These are phyloP conservation scores for Phaeodactylum tricornutum DNA, from an alignment of 108 stramenopile species.

Conservation along the genomic window DNA sequence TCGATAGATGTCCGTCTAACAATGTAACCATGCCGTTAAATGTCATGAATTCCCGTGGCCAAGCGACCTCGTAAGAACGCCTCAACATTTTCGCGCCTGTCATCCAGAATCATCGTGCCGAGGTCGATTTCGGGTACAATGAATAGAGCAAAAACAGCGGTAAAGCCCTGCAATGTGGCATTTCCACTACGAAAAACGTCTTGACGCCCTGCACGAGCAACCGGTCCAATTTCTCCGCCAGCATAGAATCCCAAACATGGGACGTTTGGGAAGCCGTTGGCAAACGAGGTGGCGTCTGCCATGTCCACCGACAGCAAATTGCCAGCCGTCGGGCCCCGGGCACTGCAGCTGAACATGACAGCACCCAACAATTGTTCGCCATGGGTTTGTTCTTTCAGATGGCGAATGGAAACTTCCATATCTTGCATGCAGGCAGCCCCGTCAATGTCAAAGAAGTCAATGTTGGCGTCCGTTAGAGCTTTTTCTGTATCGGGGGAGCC, in stretches of 20 bases:
- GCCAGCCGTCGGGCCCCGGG: conserved; percentile 25
- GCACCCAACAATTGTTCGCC: conserved; percentile 36
- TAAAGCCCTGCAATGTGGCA: conserved; percentile 38
- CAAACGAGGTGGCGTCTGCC: conserved; percentile 41
- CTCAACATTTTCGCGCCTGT: too few relatives aligned
- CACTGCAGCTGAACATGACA: conserved; percentile 40
- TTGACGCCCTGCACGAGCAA: conserved; percentile 32
- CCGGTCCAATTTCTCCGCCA: conserved; percentile 46
- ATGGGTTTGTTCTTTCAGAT: conserved; percentile 17
- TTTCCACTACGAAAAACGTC: conserved; percentile 14
- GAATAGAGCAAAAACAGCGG: conserved; percentile 37
- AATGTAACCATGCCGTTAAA: too few relatives aligned
- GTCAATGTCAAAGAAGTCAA: conserved; percentile 37
- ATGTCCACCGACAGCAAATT: conserved; percentile 17
- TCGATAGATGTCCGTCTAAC: too few relatives aligned
- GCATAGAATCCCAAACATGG: conserved; percentile 48
- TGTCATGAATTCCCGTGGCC: too few relatives aligned
- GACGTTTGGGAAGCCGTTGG: conserved; percentile 24
- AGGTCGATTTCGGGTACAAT: too few relatives aligned
- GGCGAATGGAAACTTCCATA: conserved; percentile 23
- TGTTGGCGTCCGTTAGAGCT: conserved; percentile 21
- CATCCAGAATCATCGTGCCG: too few relatives aligned
- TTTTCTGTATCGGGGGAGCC: too few relatives aligned
- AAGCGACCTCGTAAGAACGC: too few relatives aligned
- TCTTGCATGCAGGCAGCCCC: conserved; percentile 34